Evolutionary conservation across 305 asterid genomes (phyloP).

Genomic region (Nicotiana rustica): DNA sequence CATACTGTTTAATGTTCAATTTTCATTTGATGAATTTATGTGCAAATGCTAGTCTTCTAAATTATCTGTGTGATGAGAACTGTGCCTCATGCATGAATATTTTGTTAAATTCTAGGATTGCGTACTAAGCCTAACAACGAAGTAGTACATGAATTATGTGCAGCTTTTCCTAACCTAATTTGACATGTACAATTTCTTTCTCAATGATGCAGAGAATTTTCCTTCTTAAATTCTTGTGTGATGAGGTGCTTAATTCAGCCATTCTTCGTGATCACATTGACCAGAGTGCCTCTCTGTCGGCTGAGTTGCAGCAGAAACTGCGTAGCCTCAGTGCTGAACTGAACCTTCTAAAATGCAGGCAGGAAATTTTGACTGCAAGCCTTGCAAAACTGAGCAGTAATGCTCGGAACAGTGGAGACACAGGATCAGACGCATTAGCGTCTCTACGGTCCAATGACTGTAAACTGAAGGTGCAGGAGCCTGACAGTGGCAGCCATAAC

Average conservation of each 20-base stretch:
- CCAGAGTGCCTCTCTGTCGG: conserved; percentile 64
- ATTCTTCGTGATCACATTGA: conserved; percentile 78
- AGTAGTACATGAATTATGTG: conserved; percentile 28
- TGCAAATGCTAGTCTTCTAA: neutral
- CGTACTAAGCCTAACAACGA: neutral
- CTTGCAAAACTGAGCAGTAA: conserved; percentile 56
- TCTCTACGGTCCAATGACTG: conserved; percentile 53
- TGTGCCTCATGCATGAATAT: neutral
- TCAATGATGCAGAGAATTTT: conserved; percentile 74
- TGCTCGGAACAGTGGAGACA: conserved; percentile 55
- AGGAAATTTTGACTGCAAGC: conserved; percentile 58
- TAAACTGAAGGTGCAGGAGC: conserved; percentile 51
- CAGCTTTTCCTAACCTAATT: conserved; percentile 31
- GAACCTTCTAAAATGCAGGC: conserved; percentile 65
- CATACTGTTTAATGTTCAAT: conserved; percentile 11
- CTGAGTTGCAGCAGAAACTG: conserved; percentile 81
- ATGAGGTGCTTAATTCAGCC: conserved; percentile 76
- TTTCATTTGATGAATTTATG: neutral
- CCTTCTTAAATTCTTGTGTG: conserved; percentile 87
- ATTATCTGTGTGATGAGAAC: conserved; percentile 24
- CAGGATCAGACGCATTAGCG: conserved; percentile 58
- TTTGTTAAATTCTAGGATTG: conserved; percentile 5
- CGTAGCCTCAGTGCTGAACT: conserved; percentile 69
- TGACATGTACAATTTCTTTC: conserved; percentile 34
- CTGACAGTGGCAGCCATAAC: conserved; percentile 48